Evolutionary conservation across 805 yeast species (phyloP).

Genomic region (Yarrowia sp.): DNA sequence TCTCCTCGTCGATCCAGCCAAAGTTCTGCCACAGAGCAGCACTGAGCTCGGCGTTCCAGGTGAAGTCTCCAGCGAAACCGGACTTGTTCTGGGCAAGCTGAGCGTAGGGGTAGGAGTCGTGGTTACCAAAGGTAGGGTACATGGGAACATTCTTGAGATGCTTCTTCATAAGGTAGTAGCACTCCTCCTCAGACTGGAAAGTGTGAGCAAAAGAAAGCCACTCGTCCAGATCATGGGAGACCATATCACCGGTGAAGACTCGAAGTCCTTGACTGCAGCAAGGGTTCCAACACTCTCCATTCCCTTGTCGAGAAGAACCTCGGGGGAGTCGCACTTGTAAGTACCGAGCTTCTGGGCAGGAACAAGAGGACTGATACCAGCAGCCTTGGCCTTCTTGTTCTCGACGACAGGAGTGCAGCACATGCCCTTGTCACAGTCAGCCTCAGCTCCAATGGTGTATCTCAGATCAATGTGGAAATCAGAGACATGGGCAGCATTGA

Average conservation of each 20-base stretch:
- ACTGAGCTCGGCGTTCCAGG: conserved; percentile 59
- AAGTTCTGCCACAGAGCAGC: conserved; percentile 58
- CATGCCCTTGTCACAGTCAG: conserved; percentile 57
- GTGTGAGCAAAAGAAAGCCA: conserved; percentile 58
- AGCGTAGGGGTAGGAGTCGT: conserved; percentile 75
- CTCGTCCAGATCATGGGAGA: conserved; percentile 64
- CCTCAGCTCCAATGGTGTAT: conserved; percentile 56
- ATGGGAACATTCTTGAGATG: conserved; percentile 61
- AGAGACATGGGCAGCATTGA: conserved; percentile 69
- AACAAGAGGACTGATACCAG: conserved; percentile 44
- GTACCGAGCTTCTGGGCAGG: conserved; percentile 70
- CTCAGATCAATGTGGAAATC: conserved; percentile 69
- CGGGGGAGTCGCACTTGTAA: conserved; percentile 73
- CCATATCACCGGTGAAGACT: conserved; percentile 77
- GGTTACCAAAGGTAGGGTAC: conserved; percentile 70
- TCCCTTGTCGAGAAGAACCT: conserved; percentile 46
- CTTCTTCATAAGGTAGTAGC: conserved; percentile 61
- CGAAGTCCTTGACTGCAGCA: conserved; percentile 54
- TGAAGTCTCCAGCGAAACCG: conserved; percentile 54
- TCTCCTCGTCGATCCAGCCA: conserved; percentile 54
- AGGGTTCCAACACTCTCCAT: conserved; percentile 55
- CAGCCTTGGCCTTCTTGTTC: conserved; percentile 34
- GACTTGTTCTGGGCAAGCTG: conserved; percentile 64
- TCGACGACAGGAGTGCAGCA: conserved; percentile 59
- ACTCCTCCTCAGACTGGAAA: conserved; percentile 58